Percentiles rank a stretch among this genome's conserved stretches.
Conservation (phyloP, 2,329 filamentous ascomycete species). For the Aspergillus flavus region DNA sequence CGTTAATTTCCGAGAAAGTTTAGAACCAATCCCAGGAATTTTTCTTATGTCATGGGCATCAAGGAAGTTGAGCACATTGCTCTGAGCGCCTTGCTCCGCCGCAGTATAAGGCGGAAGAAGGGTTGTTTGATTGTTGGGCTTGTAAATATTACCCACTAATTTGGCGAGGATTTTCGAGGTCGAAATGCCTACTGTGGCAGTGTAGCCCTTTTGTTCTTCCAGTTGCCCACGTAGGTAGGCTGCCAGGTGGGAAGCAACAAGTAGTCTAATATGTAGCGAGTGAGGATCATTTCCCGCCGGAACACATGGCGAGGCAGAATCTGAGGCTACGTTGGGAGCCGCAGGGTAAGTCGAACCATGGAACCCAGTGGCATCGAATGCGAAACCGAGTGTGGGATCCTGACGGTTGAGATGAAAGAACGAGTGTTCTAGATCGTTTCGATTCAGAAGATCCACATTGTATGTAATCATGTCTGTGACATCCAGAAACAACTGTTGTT, state of each 20-base stretch:
- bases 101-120: constrained; percentile 66
- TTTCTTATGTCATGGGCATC: constrained; percentile 75
- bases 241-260: constrained; percentile 80
- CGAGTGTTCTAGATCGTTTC: constrained; percentile 63
- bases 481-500: constrained; percentile 66
- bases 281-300: constrained; percentile 13
- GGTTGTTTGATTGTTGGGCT: constrained; percentile 85
- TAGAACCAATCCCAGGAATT: constrained; percentile 84
- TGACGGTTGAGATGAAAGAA: constrained; percentile 77
- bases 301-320: constrained; percentile 30
- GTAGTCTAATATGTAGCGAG: constrained; percentile 61
- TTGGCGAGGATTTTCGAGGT: constrained; percentile 88
- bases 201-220: constrained; percentile 78
- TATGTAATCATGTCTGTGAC: constrained; percentile 85
- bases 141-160: constrained; percentile 79
- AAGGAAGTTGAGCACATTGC: constrained; percentile 69
- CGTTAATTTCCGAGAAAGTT: constrained; percentile 67
- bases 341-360: constrained; percentile 65
- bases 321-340: constrained; percentile 6
- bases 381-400: constrained; percentile 79
- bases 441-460: constrained; percentile 73
- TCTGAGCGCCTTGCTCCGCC: constrained; percentile 27
- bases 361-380: constrained; percentile 70
- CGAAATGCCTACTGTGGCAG: constrained; percentile 82
- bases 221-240: constrained; percentile 71